A percentile compares a stretch with the other conserved stretches of the same genome.
Evolutionary conservation across 2,329 filamentous ascomycete genomes (phyloP).

Genomic region (Epichloe sylvatica): DNA sequence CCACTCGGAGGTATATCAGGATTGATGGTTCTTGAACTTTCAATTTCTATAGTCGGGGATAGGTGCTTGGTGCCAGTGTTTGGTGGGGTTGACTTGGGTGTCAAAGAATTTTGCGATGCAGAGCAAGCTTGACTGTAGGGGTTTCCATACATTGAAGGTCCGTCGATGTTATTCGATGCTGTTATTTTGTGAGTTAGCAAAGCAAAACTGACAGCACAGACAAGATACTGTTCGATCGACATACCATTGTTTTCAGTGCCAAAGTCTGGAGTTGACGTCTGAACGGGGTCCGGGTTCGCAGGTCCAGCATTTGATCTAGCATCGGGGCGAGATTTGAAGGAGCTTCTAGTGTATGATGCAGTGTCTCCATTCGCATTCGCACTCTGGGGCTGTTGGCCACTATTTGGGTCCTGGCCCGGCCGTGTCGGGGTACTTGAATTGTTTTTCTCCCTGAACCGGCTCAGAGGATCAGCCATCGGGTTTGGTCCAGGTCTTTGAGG

Average conservation of each 20-base stretch:
- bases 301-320: background rate
- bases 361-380: background rate
- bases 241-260: background rate
- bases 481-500: constrained; percentile 5
- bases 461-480: constrained; percentile 32
- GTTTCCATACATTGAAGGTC: constrained; percentile 34
- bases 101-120: constrained; percentile 3
- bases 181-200: background rate
- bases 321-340: constrained; percentile 5
- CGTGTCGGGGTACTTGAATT: constrained; percentile 20
- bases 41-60: background rate
- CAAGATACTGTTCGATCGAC: background rate
- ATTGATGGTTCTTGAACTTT: constrained; percentile 5
- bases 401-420: constrained; percentile 2
- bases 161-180: constrained; percentile 10
- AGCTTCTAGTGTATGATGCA: background rate
- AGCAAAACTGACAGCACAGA: background rate
- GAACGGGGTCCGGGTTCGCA: background rate
- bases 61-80: constrained; percentile 2
- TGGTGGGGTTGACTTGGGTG: constrained; percentile 7
- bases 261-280: background rate
- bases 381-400: background rate
- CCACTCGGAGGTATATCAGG: constrained; percentile 19
- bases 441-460: constrained; percentile 29
- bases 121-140: background rate